Conservation (phyloP, 257 asterid species). For the Solanum chilense region DNA sequence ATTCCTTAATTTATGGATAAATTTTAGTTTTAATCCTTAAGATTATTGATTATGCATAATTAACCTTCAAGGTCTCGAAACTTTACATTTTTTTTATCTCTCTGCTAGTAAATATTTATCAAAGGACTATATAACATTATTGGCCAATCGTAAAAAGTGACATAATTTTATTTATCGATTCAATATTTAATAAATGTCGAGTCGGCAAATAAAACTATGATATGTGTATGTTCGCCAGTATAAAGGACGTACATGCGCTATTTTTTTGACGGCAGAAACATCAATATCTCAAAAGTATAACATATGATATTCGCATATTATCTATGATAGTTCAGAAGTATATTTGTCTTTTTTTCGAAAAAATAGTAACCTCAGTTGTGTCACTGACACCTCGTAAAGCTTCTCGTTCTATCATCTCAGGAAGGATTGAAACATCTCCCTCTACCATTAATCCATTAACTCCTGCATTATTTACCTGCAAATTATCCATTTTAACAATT, state of each 20-base stretch:
- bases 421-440: slow-evolving; percentile 1
- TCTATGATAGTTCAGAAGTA: no score
- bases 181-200: no score
- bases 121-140: not conserved
- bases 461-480: slow-evolving; percentile 24
- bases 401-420: not conserved
- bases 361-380: not conserved
- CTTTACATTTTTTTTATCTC: not conserved
- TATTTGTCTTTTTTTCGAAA: no score
- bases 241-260: no score
- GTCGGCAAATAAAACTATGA: no score
- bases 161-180: no score
- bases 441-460: slow-evolving; percentile 1
- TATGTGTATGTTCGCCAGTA: no score
- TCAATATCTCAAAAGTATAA: no score
- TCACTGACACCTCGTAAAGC: not conserved
- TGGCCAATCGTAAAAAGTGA: not conserved
- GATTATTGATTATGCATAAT: not conserved
- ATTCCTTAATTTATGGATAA: not conserved
- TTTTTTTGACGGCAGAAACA: no score
- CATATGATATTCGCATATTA: no score
- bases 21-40: not conserved
- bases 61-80: not conserved
- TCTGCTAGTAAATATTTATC: not conserved
- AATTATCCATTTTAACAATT: not conserved